These are phyloP conservation scores for Boletus sp. DNA, from an alignment of 1,284 basidiomycete genomes.

Conservation along the genomic window DNA sequence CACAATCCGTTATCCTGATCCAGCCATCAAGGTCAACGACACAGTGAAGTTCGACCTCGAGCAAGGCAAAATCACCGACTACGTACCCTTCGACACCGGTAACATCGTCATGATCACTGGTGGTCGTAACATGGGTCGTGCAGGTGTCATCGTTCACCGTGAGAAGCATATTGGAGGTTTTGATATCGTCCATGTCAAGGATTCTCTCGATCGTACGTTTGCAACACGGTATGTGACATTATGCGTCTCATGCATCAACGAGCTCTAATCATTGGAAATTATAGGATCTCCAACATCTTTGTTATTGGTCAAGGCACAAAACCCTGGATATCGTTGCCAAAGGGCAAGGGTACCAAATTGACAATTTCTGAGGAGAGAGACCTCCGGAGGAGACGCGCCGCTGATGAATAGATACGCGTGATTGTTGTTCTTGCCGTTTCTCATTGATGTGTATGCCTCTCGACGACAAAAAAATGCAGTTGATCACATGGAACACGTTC, in stretches of 20 bases:
- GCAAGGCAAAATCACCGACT: constrained; percentile 92
- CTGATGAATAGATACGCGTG: constrained; percentile 48
- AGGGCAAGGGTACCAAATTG: constrained; percentile 97
- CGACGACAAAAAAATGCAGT: constrained; percentile 27
- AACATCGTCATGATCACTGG: constrained; percentile 98
- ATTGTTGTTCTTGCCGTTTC: constrained; percentile 26
- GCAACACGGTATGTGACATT: constrained; percentile 76
- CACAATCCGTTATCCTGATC: constrained; percentile 99
- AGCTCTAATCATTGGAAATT: constrained; percentile 5
- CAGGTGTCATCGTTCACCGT: constrained; percentile 91
- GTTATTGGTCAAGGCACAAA: constrained; percentile 95
- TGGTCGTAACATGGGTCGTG: constrained; percentile 99
- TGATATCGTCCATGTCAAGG: constrained; percentile 97
- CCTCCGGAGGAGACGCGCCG: constrained; percentile 67
- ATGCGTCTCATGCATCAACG: not conserved
- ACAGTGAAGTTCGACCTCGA: constrained; percentile 96
- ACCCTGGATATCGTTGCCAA: constrained; percentile 96
- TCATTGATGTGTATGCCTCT: constrained; percentile 17
- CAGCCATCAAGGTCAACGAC: constrained; percentile 94
- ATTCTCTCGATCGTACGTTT: constrained; percentile 92
- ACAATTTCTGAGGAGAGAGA: constrained; percentile 86
- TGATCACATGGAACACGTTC: constrained; percentile 18
- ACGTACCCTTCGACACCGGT: constrained; percentile 95
- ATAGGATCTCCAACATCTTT: constrained; percentile 94
- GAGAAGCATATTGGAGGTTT: constrained; percentile 98